Base-by-base conservation (phyloP, 345 rosid genomes). In the Odontarrhena argentea region DNA sequence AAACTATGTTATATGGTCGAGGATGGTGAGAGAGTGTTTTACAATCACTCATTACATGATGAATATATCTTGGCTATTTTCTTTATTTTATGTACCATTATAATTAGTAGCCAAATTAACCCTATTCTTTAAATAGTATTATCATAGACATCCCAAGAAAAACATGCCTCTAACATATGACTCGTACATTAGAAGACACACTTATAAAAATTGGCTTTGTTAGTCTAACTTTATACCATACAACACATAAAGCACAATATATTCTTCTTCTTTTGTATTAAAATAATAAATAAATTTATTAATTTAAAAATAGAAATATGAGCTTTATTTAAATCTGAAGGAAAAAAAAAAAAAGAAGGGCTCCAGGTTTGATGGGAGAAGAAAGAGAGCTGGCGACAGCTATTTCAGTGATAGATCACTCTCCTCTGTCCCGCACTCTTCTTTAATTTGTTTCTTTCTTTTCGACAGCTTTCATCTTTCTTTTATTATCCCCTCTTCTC, bases 341-440 rank as follows among this genome's bases (percentile, higher is more conserved):
- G 12, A 47, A 65, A 65, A 55, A 48, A 25, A 7, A 9, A 14
- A n/a, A n/a, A n/a, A n/a, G n/a, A n/a, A n/a, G 24, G 58, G 45
- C 79, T 71, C 70, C 56, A 55, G 44, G 55, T 65, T 73, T 60
- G 71, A 73, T 65, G 77, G 77, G 70, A 60, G 77, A 73, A 49
- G 66, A 34, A 64, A 54, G 5, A 46, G 67, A 73, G 76, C 76
- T 73, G 76, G 76, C 76, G 52, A 73, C 71, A 73, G 71, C 76
- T 73, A 65, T 73, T 73, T 37, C 76, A 59, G 71, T 73, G 55
- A 59, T 59, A 58, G 42, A 65, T 65, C 71, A 58, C 76, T 50
- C 76, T 65, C 71, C 42, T 42, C 76, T 73, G 76, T 73, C 71
- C 67, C 49, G 52, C 76, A 64, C 76, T 71, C 70, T 4, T 55